Conservation (phyloP, 768 basidiomycete genomes). For the Porpolomopsis calyptriformis region DNA sequence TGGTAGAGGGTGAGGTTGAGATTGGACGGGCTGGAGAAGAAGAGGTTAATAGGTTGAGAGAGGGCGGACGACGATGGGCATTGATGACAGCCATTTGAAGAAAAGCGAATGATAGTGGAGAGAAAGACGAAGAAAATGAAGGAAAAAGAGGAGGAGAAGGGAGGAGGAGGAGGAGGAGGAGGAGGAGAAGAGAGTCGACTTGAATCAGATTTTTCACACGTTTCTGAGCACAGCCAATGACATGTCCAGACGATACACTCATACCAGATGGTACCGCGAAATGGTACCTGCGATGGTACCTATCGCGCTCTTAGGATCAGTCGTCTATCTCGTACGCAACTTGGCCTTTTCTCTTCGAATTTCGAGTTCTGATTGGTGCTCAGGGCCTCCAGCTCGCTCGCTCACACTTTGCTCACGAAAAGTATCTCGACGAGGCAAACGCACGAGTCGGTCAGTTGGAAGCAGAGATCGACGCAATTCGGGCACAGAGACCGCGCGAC, state of each 20-base stretch:
- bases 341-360: constrained; percentile 1
- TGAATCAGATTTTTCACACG: not conserved
- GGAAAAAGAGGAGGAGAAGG: constrained; percentile 12
- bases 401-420: constrained; percentile 56
- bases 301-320: constrained; percentile 66
- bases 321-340: constrained; percentile 58
- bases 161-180: constrained; percentile 8
- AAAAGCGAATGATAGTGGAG: too few relatives aligned
- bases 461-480: constrained; percentile 40
- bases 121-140: too few relatives aligned
- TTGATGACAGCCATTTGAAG: too few relatives aligned
- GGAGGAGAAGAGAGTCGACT: constrained; percentile 20
- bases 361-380: constrained; percentile 6
- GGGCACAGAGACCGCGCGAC: constrained; percentile 13
- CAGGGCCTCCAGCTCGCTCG: constrained; percentile 62
- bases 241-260: constrained; percentile 28
- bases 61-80: too few relatives aligned
- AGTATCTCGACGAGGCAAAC: constrained; percentile 53
- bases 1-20: constrained; percentile 17
- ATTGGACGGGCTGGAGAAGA: too few relatives aligned
- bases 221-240: not conserved
- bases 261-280: constrained; percentile 59
- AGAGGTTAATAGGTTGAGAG: too few relatives aligned
- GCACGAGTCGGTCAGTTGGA: constrained; percentile 46
- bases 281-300: constrained; percentile 72